Conservation (phyloP, 2,329 filamentous ascomycete genomes). For the Exserohilum turcica region DNA sequence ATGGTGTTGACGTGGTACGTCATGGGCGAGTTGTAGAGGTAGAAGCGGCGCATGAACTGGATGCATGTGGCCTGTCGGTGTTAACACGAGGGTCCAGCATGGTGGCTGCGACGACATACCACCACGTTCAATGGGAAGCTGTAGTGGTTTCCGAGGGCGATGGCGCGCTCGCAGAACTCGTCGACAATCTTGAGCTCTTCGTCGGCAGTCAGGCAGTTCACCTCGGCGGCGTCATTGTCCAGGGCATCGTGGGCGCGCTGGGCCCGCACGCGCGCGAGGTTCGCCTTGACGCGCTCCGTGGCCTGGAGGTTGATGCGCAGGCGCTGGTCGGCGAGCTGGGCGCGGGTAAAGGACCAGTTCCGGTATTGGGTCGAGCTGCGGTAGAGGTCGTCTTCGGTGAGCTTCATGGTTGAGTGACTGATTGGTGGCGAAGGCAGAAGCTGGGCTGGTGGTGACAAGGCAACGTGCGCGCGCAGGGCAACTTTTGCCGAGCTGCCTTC, state of each 20-base stretch:
- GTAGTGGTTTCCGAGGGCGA: slow-evolving; percentile 63
- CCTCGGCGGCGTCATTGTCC: slow-evolving; percentile 46
- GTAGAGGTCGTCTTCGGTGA: slow-evolving; percentile 92
- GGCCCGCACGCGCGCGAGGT: slow-evolving; percentile 57
- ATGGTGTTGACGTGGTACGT: slow-evolving; percentile 91
- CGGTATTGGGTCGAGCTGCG: slow-evolving; percentile 87
- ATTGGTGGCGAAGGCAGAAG: slow-evolving; percentile 9
- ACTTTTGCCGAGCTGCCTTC: slow-evolving; percentile 22
- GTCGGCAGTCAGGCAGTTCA: slow-evolving; percentile 80
- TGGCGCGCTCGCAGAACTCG: slow-evolving; percentile 71
- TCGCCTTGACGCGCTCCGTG: slow-evolving; percentile 66
- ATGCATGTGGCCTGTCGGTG: slow-evolving; percentile 74
- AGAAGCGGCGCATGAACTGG: slow-evolving; percentile 91
- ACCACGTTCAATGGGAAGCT: slow-evolving; percentile 65
- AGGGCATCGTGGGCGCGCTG: slow-evolving; percentile 44
- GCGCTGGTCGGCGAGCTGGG: slow-evolving; percentile 73
- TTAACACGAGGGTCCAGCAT: not conserved
- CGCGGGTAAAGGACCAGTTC: slow-evolving; percentile 87
- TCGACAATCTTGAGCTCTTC: slow-evolving; percentile 84
- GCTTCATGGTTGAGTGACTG: slow-evolving; percentile 38
- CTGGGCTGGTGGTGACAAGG: slow-evolving; percentile 8
- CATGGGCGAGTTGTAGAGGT: slow-evolving; percentile 93
- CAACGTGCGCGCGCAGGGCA: slow-evolving; percentile 16
- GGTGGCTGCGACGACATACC: slow-evolving; percentile 42
- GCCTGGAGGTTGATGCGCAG: slow-evolving; percentile 80